Conservation (phyloP, 192 early-diverging fungal genomes). For the Coemansia sp. region DNA sequence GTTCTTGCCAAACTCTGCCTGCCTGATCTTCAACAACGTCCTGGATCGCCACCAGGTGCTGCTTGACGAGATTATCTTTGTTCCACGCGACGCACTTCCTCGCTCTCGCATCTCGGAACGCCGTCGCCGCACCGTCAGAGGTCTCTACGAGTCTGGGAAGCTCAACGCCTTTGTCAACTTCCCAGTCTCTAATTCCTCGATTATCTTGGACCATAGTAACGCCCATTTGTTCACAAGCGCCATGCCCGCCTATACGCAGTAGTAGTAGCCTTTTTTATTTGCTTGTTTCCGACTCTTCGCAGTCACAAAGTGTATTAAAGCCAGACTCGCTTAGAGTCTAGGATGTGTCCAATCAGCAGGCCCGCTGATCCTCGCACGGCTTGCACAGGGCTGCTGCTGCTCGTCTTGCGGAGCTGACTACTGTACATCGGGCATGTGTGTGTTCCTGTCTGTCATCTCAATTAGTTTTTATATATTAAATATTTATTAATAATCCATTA, state of each 20-base stretch:
- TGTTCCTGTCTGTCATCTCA: background rate
- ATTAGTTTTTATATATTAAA: background rate
- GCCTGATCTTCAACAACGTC: constrained; percentile 63
- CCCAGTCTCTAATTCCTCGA: constrained; percentile 26
- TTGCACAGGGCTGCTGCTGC: background rate
- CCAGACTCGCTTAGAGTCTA: background rate
- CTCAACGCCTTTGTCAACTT: constrained; percentile 40
- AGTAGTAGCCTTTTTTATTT: background rate
- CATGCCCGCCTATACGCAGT: constrained; percentile 2
- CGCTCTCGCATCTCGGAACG: constrained; percentile 65
- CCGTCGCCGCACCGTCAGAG: constrained; percentile 34
- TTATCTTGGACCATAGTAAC: constrained; percentile 28
- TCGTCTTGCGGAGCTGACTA: background rate
- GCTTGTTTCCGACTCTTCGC: background rate
- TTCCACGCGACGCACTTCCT: constrained; percentile 57
- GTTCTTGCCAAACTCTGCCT: constrained; percentile 56
- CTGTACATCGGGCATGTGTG: background rate
- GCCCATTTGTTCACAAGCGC: constrained; percentile 29
- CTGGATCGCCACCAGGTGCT: constrained; percentile 72
- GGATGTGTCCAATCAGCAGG: background rate
- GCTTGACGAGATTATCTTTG: constrained; percentile 68
- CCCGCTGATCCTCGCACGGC: background rate
- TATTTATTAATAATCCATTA: background rate
- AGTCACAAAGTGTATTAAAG: background rate
- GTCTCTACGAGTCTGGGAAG: constrained; percentile 44